Evolutionary conservation across 2,329 filamentous ascomycete genomes (phyloP).

Genomic region (Colletotrichum destructivum): DNA sequence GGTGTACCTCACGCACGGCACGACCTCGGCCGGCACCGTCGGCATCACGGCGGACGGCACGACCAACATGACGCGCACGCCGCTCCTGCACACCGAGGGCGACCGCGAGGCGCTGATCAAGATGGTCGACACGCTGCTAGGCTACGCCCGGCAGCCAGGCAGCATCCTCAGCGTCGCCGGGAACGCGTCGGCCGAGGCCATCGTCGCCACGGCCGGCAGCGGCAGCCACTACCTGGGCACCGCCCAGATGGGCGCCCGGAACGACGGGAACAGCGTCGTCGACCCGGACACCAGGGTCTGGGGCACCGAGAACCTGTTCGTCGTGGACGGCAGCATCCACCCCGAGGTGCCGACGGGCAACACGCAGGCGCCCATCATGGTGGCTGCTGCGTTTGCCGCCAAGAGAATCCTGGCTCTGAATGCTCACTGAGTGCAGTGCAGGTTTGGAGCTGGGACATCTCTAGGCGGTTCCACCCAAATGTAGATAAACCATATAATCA

Average conservation of each 20-base stretch:
- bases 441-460: background rate
- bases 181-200: conserved; percentile 45
- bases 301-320: conserved; percentile 50
- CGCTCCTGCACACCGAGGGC: conserved; percentile 53
- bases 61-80: conserved; percentile 58
- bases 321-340: conserved; percentile 51
- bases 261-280: conserved; percentile 52
- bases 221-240: conserved; percentile 52
- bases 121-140: conserved; percentile 48
- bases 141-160: conserved; percentile 45
- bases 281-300: conserved; percentile 51
- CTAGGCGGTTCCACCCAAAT: no score
- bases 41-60: conserved; percentile 56
- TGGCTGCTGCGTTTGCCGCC: conserved; percentile 38
- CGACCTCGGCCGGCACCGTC: conserved; percentile 62
- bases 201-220: conserved; percentile 45
- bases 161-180: conserved; percentile 44
- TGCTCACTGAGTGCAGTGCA: background rate
- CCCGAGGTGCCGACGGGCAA: conserved; percentile 50
- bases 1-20: conserved; percentile 66
- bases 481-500: background rate
- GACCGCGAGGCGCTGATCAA: conserved; percentile 49
- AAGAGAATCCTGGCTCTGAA: conserved; percentile 33
- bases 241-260: conserved; percentile 49
- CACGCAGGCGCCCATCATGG: conserved; percentile 42